A percentile compares a stretch with the other conserved stretches of the same genome.
Conservation (phyloP, 805 yeast species). For the Candida sithepensis region DNA sequence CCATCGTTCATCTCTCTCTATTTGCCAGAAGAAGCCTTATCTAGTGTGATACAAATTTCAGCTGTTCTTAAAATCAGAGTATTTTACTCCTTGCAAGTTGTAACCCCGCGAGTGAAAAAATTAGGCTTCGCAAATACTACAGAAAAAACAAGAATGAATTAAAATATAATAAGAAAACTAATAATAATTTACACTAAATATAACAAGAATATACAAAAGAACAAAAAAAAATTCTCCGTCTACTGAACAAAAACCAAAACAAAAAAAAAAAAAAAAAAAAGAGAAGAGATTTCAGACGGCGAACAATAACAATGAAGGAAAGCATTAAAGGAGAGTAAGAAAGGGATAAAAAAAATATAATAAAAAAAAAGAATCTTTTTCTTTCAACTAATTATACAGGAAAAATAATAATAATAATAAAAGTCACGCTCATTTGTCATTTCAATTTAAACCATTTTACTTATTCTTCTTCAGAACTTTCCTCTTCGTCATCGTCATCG, state of each 20-base stretch:
- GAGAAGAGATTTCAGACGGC: not conserved
- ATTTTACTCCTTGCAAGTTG: too few relatives aligned
- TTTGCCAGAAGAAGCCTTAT: too few relatives aligned
- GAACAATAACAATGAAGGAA: not conserved
- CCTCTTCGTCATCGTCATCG: constrained; percentile 48
- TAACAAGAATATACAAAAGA: not conserved
- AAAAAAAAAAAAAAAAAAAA: not conserved
- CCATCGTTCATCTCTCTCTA: too few relatives aligned
- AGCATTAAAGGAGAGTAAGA: not conserved
- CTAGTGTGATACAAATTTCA: too few relatives aligned
- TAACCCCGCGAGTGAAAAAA: too few relatives aligned
- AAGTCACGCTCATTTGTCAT: constrained; percentile 4
- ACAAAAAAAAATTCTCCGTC: not conserved
- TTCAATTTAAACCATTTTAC: constrained; percentile 1
- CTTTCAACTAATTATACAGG: constrained; percentile 6
- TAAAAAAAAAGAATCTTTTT: not conserved
- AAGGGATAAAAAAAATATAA: constrained; percentile 1
- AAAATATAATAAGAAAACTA: not conserved
- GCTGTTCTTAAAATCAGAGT: too few relatives aligned
- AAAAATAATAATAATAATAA: too few relatives aligned
- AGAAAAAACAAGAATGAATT: too few relatives aligned
- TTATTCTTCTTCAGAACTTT: constrained; percentile 30
- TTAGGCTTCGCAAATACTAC: too few relatives aligned
- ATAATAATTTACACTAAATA: not conserved
- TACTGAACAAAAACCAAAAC: not conserved